These are phyloP conservation scores for Hyphochytrium catenoides DNA, from an alignment of 352 stramenopile species.

Conservation along the genomic window DNA sequence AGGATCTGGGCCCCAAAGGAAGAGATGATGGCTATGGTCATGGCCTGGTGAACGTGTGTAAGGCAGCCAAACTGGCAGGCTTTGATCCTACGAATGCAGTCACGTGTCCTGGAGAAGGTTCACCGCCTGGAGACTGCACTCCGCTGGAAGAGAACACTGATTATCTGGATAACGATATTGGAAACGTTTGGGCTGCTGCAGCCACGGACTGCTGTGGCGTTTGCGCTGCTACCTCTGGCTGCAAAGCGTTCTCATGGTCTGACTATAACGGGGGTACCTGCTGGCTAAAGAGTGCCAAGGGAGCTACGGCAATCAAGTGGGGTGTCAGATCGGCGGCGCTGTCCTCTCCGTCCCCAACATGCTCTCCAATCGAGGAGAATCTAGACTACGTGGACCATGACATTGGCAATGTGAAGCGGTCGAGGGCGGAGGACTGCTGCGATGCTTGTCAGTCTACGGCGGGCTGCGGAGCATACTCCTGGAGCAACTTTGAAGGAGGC, in stretches of 20 bases:
- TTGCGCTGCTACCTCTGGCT: slow-evolving; percentile 7
- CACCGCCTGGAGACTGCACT: no score
- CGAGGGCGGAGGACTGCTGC: slow-evolving; percentile 11
- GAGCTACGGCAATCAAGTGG: slow-evolving; percentile 3
- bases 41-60: slow-evolving; percentile 8
- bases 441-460: slow-evolving; percentile 16
- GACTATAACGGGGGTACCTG: slow-evolving; percentile 17
- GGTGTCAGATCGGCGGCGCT: slow-evolving; percentile 11
- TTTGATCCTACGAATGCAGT: no score
- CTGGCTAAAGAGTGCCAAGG: slow-evolving; percentile 17
- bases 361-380: slow-evolving; percentile 4
- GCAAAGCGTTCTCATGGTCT: slow-evolving; percentile 18
- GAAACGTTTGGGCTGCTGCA: slow-evolving; percentile 7
- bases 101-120: no score
- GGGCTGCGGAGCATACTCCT: slow-evolving; percentile 23
- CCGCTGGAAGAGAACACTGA: slow-evolving; percentile 8
- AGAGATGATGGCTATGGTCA: slow-evolving; percentile 8
- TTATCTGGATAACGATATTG: slow-evolving; percentile 14
- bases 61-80: no score
- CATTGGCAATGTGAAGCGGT: slow-evolving; percentile 11
- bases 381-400: slow-evolving; percentile 14
- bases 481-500: slow-evolving; percentile 18
- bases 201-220: slow-evolving; percentile 5
- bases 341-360: no score
- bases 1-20: slow-evolving; percentile 4